Evolutionary conservation across 345 rosid genomes (phyloP), one percentile per base, ranked within the genome.

Genomic region (Leavenworthia alabamica): DNA sequence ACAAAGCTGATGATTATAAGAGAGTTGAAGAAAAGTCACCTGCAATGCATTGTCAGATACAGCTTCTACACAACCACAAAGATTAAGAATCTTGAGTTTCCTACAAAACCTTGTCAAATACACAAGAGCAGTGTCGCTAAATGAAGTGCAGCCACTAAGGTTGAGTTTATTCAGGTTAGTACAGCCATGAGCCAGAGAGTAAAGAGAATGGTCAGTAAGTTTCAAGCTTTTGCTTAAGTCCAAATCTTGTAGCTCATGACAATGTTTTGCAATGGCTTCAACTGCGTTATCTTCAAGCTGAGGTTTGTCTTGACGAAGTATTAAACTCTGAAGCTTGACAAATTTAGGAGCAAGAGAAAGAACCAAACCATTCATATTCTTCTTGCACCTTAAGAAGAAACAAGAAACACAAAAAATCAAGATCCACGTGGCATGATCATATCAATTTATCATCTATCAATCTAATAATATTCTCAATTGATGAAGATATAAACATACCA

Each of bases 201-300:
- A 74, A 23, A 93, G 77, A 24, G 99, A 83, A 40, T 23, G 58
- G 64, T 86, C 96, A 40, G 76, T 80, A 27, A 92, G 89, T 79
- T 82, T 92, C 75, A 86, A 89, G 82, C 98, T 92, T 79, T 86
- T 92, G 82, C 98, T 92, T 10, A 92, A 83, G 66, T 92, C 98
- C 67, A 92, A 81, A 54, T 82, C 93, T 77, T 74, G 90, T 62
- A 92, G 72, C 69, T 89, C 95, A 54, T 72, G 89, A 57, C 98
- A 92, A 72, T 69, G 64, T 26, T 67, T 80, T 54, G 97, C 87
- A 56, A 89, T 83, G 24, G 82, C 76, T 79, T 86, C 85, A 8
- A 92, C 81, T 8, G 95, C 89, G 66, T 61, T 71, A 72, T 92
- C 95, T 67, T 89, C 88, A 3, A 92, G 96, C 68, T 92, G 97